Evolutionary conservation across 768 basidiomycete genomes (phyloP), one percentile per base, ranked within the genome.

Genomic region (Suillus paluster): DNA sequence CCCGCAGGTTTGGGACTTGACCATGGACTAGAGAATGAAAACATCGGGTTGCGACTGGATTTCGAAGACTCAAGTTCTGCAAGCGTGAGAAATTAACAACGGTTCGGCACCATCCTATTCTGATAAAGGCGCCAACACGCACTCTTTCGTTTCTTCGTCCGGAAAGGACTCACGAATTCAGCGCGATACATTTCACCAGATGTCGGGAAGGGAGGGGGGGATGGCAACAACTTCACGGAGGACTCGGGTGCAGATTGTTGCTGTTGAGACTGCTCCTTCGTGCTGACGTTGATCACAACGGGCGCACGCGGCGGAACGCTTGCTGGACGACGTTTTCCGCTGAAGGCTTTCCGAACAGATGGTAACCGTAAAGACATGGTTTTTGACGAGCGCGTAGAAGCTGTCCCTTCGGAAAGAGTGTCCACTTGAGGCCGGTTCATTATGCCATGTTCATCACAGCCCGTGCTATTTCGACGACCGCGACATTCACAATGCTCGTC

Each of bases 91-190:
- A 5, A 11, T 38, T 19, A 38, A 25, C 10, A 39, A 4, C 30
- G 1, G 23, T 27, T 39, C 23, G 11, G 17, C 17, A 25, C 5
- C 21, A 54, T 30, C 27, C 25, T 9, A 49, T 19, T 30, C 10
- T 54, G 23, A 17, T 39, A 25, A n/a, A 17, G 17, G 36, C 17
- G 53, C 9, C 17, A n/a, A 25, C 23, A 55, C 54, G 17, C 5
- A 55, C 54, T 57, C 45, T 65, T 71, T 8, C 63, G 34, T 33
- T 38, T 63, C 42, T 63, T 73, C 19, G 34, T 53, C 50, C 49
- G 25, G 12, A 71, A 67, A 15, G 63, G 67, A 48, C 63, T 71
- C 12, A 58, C 34, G 42, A 64, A 73, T 33, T 44, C 61, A 25
- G 59, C 38, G 10, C 66, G 69, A 34, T 57, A 62, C 19, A n/a